phyloP scores from a whole-genome alignment of 805 yeast genomes.

The Candida maesae region DNA sequence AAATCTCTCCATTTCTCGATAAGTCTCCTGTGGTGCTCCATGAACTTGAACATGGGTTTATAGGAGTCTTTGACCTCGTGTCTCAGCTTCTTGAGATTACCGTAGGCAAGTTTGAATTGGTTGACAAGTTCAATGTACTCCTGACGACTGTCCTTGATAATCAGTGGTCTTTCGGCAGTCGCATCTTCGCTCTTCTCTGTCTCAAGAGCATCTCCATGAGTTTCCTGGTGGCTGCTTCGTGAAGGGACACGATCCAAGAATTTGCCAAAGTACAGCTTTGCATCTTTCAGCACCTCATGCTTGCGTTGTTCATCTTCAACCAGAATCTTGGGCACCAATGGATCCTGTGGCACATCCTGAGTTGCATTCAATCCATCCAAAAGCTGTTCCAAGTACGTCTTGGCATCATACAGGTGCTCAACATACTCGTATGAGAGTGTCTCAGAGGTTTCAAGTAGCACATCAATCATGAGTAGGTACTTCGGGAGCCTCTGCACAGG shows the following conservation, averaged over 20 bases:
- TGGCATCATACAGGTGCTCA: slow-evolving; percentile 19
- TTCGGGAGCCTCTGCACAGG: slow-evolving; percentile 32
- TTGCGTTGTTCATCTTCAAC: too few relatives aligned
- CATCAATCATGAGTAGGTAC: slow-evolving; percentile 19
- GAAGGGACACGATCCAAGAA: background rate
- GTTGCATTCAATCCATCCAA: slow-evolving; percentile 5
- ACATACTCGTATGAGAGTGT: slow-evolving; percentile 8
- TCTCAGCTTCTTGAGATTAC: slow-evolving; percentile 19
- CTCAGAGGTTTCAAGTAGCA: slow-evolving; percentile 14
- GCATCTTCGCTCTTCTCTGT: background rate
- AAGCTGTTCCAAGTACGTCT: slow-evolving; percentile 15
- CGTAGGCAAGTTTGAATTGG: slow-evolving; percentile 8
- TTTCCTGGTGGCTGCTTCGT: background rate
- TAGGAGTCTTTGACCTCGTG: slow-evolving; percentile 16
- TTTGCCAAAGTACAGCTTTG: background rate
- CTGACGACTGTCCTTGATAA: slow-evolving; percentile 2
- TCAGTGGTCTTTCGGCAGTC: background rate
- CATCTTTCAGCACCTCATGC: too few relatives aligned
- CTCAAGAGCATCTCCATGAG: background rate
- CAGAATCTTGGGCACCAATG: too few relatives aligned
- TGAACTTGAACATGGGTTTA: slow-evolving; percentile 11
- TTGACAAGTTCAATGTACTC: slow-evolving; percentile 7
- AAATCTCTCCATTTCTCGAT: slow-evolving; percentile 29
- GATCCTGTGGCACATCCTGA: too few relatives aligned
- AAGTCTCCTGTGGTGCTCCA: slow-evolving; percentile 15